A percentile compares a stretch with the other conserved stretches of the same genome.
These are phyloP conservation scores for Dalechampia spathulata DNA, from an alignment of 441 rosid genomes.

Conservation along the genomic window DNA sequence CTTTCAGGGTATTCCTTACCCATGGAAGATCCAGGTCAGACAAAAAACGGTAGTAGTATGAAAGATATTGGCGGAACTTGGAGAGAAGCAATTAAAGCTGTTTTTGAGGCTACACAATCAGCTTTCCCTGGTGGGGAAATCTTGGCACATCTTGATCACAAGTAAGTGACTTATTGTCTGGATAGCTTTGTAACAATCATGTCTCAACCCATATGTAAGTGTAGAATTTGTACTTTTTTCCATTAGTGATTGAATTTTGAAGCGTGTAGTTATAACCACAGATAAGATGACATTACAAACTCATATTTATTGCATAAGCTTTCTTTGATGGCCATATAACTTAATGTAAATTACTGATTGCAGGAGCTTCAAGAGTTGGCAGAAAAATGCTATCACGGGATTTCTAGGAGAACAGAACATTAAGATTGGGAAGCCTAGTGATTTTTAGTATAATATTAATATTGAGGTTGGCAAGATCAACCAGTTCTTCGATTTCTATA, in stretches of 20 bases:
- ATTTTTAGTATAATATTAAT: no score
- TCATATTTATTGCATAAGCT: no score
- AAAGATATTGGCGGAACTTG: conserved; percentile 55
- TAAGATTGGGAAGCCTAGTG: conserved; percentile 65
- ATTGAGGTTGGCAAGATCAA: no score
- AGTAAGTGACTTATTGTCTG: conserved; percentile 33
- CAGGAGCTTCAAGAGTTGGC: conserved; percentile 96
- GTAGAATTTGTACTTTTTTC: no score
- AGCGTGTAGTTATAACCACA: no score
- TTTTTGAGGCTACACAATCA: conserved; percentile 58
- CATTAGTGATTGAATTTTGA: no score
- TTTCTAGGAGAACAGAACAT: conserved; percentile 58
- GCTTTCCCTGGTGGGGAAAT: conserved; percentile 74
- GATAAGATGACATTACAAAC: no score
- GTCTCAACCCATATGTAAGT: no score
- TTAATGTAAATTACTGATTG: conserved; percentile 14
- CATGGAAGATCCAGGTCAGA: conserved; percentile 58
- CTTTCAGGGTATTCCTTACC: conserved; percentile 78
- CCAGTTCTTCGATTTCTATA: no score
- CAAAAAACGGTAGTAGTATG: conserved; percentile 25
- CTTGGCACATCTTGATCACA: conserved; percentile 79
- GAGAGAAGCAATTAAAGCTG: conserved; percentile 59
- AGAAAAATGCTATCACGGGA: conserved; percentile 61
- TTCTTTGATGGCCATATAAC: not conserved
- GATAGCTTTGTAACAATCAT: not conserved